phyloP scores from a whole-genome alignment of 129 eudicot genomes.

The Gnaphalium uliginosum region DNA sequence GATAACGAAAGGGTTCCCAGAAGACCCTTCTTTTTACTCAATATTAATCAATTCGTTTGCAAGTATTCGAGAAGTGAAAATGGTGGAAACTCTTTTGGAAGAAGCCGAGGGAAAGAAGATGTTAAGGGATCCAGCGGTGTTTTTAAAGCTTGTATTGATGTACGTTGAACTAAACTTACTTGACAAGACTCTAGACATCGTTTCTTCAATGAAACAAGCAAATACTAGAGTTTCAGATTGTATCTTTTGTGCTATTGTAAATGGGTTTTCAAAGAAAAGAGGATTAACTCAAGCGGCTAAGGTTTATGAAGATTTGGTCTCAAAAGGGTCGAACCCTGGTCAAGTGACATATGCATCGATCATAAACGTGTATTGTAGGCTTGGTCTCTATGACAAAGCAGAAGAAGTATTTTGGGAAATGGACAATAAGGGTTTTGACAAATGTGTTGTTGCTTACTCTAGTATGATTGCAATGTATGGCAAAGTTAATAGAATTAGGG shows the following conservation, averaged over 20 bases:
- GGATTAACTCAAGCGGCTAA: slow-evolving; percentile 49
- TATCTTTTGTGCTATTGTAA: slow-evolving; percentile 85
- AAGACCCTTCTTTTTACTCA: slow-evolving; percentile 58
- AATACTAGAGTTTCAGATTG: slow-evolving; percentile 70
- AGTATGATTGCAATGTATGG: slow-evolving; percentile 85
- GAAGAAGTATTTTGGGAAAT: slow-evolving; percentile 69
- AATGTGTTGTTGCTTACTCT: slow-evolving; percentile 89
- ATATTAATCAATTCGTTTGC: slow-evolving; percentile 66
- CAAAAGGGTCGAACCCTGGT: slow-evolving; percentile 64
- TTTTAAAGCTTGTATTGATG: slow-evolving; percentile 73
- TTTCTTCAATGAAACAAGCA: slow-evolving; percentile 57
- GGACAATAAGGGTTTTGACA: slow-evolving; percentile 66
- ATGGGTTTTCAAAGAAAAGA: slow-evolving; percentile 70
- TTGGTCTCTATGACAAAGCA: slow-evolving; percentile 65
- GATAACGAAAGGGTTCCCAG: slow-evolving; percentile 49
- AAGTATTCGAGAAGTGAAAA: slow-evolving; percentile 43
- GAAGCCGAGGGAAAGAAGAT: slow-evolving; percentile 72
- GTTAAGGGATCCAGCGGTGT: slow-evolving; percentile 82
- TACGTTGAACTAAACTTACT: slow-evolving; percentile 61
- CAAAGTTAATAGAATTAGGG: slow-evolving; percentile 56
- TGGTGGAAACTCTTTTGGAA: slow-evolving; percentile 56
- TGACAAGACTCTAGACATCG: slow-evolving; percentile 70
- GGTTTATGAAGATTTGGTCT: slow-evolving; percentile 60
- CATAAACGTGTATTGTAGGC: slow-evolving; percentile 51
- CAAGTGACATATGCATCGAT: slow-evolving; percentile 95